Evolutionary conservation across 768 basidiomycete genomes (phyloP).

Genomic region (Suillus hirtellus): DNA sequence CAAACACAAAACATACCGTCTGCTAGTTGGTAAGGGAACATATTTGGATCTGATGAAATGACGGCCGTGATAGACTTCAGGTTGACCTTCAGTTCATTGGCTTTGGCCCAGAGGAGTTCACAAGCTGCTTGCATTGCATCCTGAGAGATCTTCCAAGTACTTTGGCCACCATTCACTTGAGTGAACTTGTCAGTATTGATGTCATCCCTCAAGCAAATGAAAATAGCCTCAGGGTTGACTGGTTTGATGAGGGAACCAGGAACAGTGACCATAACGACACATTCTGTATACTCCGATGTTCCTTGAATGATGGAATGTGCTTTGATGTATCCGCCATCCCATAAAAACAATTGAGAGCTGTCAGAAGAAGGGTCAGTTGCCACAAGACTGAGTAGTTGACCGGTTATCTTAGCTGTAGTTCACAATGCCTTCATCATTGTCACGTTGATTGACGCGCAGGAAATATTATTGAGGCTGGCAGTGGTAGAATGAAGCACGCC

Average conservation of each 20-base stretch:
- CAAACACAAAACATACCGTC: too few species aligned
- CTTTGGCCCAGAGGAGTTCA: neutral
- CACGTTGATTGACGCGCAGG: too few species aligned
- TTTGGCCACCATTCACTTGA: neutral
- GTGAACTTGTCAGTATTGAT: neutral
- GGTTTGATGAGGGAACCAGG: neutral
- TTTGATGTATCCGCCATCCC: neutral
- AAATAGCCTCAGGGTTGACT: neutral
- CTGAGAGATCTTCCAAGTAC: neutral
- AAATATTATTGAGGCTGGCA: too few species aligned
- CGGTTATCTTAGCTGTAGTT: neutral
- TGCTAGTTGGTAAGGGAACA: too few species aligned
- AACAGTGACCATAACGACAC: neutral
- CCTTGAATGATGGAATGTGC: too few species aligned
- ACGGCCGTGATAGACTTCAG: too few species aligned
- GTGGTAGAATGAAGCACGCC: too few species aligned
- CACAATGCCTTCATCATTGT: too few species aligned
- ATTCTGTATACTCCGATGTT: neutral
- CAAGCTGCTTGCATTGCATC: neutral
- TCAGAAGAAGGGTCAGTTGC: neutral
- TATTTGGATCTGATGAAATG: too few species aligned
- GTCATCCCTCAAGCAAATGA: neutral
- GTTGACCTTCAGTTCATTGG: too few species aligned
- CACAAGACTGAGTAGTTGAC: neutral
- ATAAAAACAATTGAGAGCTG: neutral